phyloP scores from a whole-genome alignment of 805 yeast species.

The Candida tibetensis region DNA sequence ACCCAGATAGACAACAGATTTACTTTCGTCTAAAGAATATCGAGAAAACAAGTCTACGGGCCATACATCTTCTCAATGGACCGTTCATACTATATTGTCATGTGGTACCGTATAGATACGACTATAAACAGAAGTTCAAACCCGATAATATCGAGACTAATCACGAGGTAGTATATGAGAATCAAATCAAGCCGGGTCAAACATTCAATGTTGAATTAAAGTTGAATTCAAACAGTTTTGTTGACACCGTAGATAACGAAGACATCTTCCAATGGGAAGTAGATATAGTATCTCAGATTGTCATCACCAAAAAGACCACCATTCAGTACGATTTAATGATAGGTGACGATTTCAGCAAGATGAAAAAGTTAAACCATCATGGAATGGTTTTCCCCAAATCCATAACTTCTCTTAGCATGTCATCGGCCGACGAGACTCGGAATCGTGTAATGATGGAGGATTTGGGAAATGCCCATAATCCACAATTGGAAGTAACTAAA shows the following conservation, averaged over 20 bases:
- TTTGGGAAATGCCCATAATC: constrained; percentile 13
- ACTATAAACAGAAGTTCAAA: constrained; percentile 21
- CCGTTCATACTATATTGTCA: constrained; percentile 46
- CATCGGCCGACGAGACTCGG: neutral
- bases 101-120: constrained; percentile 37
- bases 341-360: constrained; percentile 32
- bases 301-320: constrained; percentile 29
- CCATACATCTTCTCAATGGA: constrained; percentile 41
- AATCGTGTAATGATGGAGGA: neutral
- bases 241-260: constrained; percentile 10
- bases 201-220: constrained; percentile 55
- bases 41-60: constrained; percentile 36
- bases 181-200: constrained; percentile 65
- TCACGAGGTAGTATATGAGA: constrained; percentile 35
- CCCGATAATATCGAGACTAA: constrained; percentile 21
- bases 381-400: constrained; percentile 10
- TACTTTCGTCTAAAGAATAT: constrained; percentile 39
- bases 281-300: constrained; percentile 42
- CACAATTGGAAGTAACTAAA: constrained; percentile 26
- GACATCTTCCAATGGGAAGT: constrained; percentile 33
- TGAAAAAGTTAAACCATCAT: constrained; percentile 34
- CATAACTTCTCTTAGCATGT: neutral
- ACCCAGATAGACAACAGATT: constrained; percentile 14
- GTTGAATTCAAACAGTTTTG: constrained; percentile 45
- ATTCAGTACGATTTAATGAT: constrained; percentile 36